Base-by-base conservation (phyloP, 805 yeast species). In the Lipomyces oligophaga region DNA sequence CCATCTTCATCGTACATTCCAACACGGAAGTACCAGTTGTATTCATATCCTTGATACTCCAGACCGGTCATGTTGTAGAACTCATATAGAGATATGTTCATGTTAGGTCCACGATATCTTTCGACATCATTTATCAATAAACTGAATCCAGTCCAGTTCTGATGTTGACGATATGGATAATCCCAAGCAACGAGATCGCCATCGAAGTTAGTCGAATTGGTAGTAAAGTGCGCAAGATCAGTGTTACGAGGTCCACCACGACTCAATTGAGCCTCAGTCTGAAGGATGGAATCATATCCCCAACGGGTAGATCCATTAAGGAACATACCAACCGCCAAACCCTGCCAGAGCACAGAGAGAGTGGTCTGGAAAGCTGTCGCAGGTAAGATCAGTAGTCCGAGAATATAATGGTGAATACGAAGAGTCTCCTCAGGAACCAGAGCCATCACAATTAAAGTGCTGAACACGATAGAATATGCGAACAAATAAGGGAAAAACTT, bases 201-300 rank as follows among this genome's bases (percentile, higher is more conserved):
- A 34, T 52, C 41, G 31, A 52, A 52, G 47, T 52, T 52, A 10
- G 50, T 49, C 32, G 51, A 33, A 37, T 47, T 49, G 33, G 56
- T 52, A 4, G 56, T 52, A 47, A 52, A 52, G 25, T 32, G 41
- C 5, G 56, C 56, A 33, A 52, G 49, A 32, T 49, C 55, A 20
- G 56, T 49, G 39, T 49, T 26, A 6, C 49, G 49, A 8, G 56
- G 56, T 3, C 56, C 56, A 6, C 56, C 56, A 28, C 56, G 56
- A 41, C 33, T 47, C 21, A 52, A 54, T 34, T 39, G 44, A 36
- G 38, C 41, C 38, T 75, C 75, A 0, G 96, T 85, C 60, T 90
- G 96, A 1, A 85, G 79, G 46, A 90, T 79, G 11, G 96, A 80
- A 2, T 94, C 97, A 59, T 84, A 80, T 45, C 93, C 97, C 98